These are phyloP conservation scores for Desmodesmus armatus DNA, from an alignment of 139 green algal genomes.

Conservation along the genomic window DNA sequence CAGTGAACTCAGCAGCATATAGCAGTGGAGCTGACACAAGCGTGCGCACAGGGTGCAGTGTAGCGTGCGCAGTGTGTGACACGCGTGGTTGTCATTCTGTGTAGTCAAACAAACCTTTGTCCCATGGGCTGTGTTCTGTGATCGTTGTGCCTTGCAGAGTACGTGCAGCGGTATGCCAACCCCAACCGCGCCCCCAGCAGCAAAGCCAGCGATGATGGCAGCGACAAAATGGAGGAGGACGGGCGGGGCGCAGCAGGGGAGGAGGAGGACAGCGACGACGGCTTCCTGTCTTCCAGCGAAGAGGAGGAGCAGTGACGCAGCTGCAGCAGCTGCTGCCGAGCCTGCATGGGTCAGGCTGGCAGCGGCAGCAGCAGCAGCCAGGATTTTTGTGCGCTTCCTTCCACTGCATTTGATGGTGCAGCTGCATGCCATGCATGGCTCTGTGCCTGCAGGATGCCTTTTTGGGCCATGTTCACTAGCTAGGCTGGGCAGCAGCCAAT, in stretches of 20 bases:
- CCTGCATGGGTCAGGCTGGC: too few relatives aligned
- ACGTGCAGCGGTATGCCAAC: constrained; percentile 78
- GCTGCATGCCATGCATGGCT: too few relatives aligned
- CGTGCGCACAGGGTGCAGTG: background rate
- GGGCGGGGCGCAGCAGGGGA: constrained; percentile 3
- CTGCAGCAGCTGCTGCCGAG: too few relatives aligned
- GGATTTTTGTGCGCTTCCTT: too few relatives aligned
- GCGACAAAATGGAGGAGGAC: constrained; percentile 50
- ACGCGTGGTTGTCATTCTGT: background rate
- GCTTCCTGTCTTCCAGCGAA: constrained; percentile 80
- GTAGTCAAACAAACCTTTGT: too few relatives aligned
- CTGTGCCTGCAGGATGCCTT: too few relatives aligned
- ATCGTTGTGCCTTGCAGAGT: constrained; percentile 65
- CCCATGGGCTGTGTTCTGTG: too few relatives aligned
- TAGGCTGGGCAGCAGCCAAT: too few relatives aligned
- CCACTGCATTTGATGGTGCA: too few relatives aligned
- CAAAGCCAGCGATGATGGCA: constrained; percentile 58
- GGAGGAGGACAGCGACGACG: constrained; percentile 51
- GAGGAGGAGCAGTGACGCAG: constrained; percentile 62
- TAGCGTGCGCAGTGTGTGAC: background rate
- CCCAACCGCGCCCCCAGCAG: constrained; percentile 4
- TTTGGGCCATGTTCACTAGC: too few relatives aligned
- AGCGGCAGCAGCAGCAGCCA: too few relatives aligned
- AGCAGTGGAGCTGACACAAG: background rate
- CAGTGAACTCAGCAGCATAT: background rate